Conservation (phyloP, 2,329 filamentous ascomycete genomes). For the Ophiocordyceps sinensis region DNA sequence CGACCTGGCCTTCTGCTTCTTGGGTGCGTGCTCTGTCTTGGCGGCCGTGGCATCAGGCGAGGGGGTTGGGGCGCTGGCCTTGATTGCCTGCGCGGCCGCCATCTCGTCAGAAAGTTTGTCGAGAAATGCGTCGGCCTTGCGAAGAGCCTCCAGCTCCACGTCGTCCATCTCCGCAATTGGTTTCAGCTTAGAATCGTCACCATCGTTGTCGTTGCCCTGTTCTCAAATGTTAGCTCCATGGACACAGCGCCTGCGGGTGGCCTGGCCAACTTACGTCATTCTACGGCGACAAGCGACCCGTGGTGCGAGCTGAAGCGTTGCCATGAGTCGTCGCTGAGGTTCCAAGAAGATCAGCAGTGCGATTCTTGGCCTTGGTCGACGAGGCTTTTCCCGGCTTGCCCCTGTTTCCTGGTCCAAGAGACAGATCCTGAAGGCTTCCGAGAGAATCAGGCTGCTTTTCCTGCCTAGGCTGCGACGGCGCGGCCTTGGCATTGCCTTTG, state of each 20-base stretch:
- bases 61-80: not conserved
- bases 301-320: not conserved
- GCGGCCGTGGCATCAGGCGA: not conserved
- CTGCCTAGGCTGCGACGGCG: not conserved
- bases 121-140: conserved; percentile 2
- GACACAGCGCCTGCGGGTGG: too few species aligned
- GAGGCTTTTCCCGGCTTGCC: not conserved
- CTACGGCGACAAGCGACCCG: conserved; percentile 13
- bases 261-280: conserved; percentile 7
- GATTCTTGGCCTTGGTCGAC: not conserved
- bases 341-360: not conserved
- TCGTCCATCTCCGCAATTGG: not conserved
- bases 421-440: too few species aligned
- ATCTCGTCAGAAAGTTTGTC: not conserved
- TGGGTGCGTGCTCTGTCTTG: not conserved
- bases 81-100: not conserved
- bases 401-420: too few species aligned
- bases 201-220: not conserved
- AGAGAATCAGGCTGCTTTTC: not conserved
- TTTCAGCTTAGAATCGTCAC: not conserved
- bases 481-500: not conserved
- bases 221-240: not conserved
- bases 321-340: not conserved
- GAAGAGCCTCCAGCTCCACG: conserved; percentile 1
- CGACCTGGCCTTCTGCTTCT: not conserved